Evolutionary conservation across 306 rosid species (phyloP), one percentile per base, ranked within the genome.

Genomic region (Erythrophleum fordii): DNA sequence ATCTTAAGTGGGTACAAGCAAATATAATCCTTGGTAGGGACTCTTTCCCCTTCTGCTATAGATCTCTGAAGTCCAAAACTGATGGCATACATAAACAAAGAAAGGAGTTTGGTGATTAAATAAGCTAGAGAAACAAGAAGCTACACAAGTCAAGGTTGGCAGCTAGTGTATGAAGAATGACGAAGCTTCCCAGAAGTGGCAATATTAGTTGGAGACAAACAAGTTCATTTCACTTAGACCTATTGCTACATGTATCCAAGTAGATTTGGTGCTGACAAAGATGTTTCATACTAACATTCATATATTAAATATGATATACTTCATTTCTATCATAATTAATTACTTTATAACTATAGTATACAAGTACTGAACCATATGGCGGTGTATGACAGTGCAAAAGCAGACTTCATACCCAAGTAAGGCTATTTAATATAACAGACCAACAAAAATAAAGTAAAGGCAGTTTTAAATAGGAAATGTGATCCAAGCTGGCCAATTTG

Each of bases 181-280:
- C 71, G 93, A 84, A 86, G 31, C 78, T 86, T 88, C 93, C 52
- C 2, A 69, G 94, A 84, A 48, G 70, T 68, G 58, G 34, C 60
- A 48, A 51, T 18, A 39, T 62, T 59, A 39, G 18, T 39, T 4
- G 53, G 25, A 26, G 22, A 60, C 62, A 34, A 34, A 26, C 55
- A 77, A 53, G 85, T 88, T 88, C 92, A 86, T 85, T 89, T 89
- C 85, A 91, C 86, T 46, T 88, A 84, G 93, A 86, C 91, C 25
- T 7, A 16, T 12, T 17, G 20, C 70, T 48, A 10, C 80, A 28
- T 52, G 13, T 34, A 13, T 14, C 6, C 10, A n/a, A 1, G 22
- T 41, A 14, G 14, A 45, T 58, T 69, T 34, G 74, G 39, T 45
- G 55, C 5, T 65, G 85, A 86, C 78, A 72, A 37, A 26, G 83